phyloP scores from a whole-genome alignment of 2,329 filamentous ascomycete species.

The Colletotrichum sp. region DNA sequence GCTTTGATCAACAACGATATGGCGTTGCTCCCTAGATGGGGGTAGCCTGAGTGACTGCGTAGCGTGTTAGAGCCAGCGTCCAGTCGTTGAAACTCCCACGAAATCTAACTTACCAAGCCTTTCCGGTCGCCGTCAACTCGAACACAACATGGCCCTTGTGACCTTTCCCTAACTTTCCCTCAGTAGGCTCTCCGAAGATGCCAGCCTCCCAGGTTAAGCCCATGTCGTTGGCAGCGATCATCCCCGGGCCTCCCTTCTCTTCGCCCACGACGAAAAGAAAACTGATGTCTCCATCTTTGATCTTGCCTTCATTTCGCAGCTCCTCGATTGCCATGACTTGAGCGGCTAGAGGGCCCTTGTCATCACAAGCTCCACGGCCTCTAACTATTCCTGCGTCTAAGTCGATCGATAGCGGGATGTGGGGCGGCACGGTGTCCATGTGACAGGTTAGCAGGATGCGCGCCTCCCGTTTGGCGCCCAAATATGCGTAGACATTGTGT shows the following conservation, averaged over 20 bases:
- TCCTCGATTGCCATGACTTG: background rate
- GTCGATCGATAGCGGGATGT: background rate
- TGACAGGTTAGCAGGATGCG: background rate
- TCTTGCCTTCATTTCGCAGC: background rate
- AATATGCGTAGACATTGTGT: background rate
- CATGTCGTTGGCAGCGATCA: constrained; percentile 56
- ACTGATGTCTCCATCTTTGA: constrained; percentile 44
- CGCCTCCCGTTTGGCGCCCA: background rate
- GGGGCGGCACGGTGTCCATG: background rate
- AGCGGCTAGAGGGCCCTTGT: background rate
- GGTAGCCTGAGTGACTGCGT: background rate
- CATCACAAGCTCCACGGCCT: background rate
- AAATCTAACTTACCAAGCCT: constrained; percentile 43
- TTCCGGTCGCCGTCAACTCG: constrained; percentile 63
- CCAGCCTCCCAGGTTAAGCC: constrained; percentile 62
- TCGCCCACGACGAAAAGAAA: constrained; percentile 68
- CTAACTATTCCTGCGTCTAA: background rate
- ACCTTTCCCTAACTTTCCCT: constrained; percentile 70
- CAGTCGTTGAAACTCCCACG: too few relatives aligned
- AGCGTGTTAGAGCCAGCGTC: background rate
- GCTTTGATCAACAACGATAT: background rate
- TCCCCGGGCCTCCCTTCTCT: constrained; percentile 71
- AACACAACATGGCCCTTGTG: constrained; percentile 74
- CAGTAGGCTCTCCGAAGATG: constrained; percentile 78
- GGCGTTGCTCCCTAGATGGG: background rate